phyloP scores from a whole-genome alignment of 768 basidiomycete genomes.

The Tricholoma hemisulphureum region DNA sequence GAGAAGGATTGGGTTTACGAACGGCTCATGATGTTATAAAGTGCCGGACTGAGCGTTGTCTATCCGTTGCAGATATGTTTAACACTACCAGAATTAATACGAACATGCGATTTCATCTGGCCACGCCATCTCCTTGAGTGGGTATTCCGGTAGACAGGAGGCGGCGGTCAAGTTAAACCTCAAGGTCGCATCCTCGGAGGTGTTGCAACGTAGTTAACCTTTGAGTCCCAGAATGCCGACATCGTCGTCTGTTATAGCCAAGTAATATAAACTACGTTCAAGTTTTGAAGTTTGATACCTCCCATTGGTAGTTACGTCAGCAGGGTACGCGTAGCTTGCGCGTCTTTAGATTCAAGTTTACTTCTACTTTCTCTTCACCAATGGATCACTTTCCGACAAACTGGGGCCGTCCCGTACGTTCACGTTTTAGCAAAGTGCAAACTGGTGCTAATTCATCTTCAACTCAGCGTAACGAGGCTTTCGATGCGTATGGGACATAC shows the following conservation, averaged over 20 bases:
- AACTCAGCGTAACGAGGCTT: constrained; percentile 64
- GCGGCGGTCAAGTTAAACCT: too few relatives aligned
- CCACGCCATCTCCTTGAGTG: too few relatives aligned
- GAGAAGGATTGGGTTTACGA: constrained; percentile 49
- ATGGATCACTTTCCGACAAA: constrained; percentile 84
- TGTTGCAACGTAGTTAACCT: too few relatives aligned
- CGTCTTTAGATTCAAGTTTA: constrained; percentile 8
- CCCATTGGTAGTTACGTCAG: constrained; percentile 5
- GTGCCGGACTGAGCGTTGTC: background rate
- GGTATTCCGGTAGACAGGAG: too few relatives aligned
- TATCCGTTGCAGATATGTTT: background rate
- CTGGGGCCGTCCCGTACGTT: constrained; percentile 76
- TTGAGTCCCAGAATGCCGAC: too few relatives aligned
- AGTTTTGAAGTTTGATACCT: too few relatives aligned
- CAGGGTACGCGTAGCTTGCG: constrained; percentile 30
- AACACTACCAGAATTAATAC: background rate
- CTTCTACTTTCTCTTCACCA: background rate
- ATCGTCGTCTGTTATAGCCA: too few relatives aligned
- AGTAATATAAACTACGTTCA: too few relatives aligned
- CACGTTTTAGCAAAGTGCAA: background rate
- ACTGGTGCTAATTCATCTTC: background rate
- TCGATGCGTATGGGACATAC: constrained; percentile 76
- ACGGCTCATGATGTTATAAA: constrained; percentile 7
- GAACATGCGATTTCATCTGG: too few relatives aligned
- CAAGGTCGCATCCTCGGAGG: too few relatives aligned